phyloP scores from a whole-genome alignment of 2,329 filamentous ascomycete species.

The Colletotrichum viniferum region DNA sequence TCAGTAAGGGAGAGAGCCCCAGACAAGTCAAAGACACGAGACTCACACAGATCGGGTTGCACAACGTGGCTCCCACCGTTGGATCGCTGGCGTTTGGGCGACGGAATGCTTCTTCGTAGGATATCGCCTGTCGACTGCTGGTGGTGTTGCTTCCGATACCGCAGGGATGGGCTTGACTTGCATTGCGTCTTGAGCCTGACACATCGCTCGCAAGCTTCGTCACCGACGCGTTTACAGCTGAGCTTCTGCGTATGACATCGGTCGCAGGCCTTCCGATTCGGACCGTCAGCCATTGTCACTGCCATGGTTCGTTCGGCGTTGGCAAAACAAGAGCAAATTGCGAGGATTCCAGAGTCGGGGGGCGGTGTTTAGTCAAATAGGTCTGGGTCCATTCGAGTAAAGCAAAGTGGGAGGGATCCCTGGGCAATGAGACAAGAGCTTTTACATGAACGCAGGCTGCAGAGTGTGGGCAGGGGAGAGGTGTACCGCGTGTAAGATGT shows the following conservation, averaged over 20 bases:
- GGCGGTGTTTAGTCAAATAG: constrained; percentile 22
- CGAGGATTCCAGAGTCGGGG: constrained; percentile 20
- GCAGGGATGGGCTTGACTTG: constrained; percentile 47
- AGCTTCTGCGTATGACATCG: constrained; percentile 52
- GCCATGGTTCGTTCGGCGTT: constrained; percentile 25
- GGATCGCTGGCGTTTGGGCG: constrained; percentile 42
- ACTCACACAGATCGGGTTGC: constrained; percentile 40
- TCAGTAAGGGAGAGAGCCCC: constrained; percentile 6
- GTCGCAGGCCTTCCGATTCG: constrained; percentile 50
- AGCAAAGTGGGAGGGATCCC: constrained; percentile 2
- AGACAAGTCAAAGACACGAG: constrained; percentile 21
- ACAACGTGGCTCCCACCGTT: constrained; percentile 35
- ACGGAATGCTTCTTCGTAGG: constrained; percentile 26
- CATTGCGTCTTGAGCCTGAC: constrained; percentile 44
- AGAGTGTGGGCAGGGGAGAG: not conserved
- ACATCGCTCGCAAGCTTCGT: constrained; percentile 47
- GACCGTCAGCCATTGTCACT: constrained; percentile 39
- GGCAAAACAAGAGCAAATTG: constrained; percentile 19
- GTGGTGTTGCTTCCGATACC: constrained; percentile 36
- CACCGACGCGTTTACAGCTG: constrained; percentile 46
- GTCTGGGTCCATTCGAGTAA: not conserved
- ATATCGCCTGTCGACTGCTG: not conserved
- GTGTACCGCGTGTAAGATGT: not conserved
- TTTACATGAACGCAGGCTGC: not conserved
- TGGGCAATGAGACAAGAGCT: constrained; percentile 9